Percentiles rank a stretch among this genome's conserved stretches.
Conservation (phyloP, 2,329 filamentous ascomycete species). For the Neurospora sp. region DNA sequence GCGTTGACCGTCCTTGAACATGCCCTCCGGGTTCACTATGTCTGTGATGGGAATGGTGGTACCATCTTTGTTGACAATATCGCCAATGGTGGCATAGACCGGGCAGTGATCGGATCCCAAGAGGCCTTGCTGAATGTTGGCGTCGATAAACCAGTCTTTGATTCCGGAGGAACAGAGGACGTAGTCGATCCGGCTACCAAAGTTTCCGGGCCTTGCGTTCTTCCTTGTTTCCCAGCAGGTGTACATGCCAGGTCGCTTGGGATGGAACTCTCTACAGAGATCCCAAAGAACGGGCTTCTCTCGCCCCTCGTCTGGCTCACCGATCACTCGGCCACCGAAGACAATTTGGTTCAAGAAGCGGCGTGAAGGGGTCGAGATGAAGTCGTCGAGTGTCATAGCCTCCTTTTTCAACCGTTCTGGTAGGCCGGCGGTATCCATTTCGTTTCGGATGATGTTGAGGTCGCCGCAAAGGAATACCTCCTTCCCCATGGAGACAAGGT, state of each 20-base stretch:
- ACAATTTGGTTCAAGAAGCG: conserved; percentile 82
- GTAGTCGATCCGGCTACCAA: conserved; percentile 88
- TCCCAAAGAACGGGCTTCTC: conserved; percentile 72
- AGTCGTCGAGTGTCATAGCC: conserved; percentile 58
- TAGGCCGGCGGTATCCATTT: conserved; percentile 68
- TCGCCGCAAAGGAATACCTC: conserved; percentile 80
- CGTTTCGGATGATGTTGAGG: conserved; percentile 61
- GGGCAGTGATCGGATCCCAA: conserved; percentile 97
- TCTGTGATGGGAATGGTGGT: conserved; percentile 51
- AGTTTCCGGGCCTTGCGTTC: conserved; percentile 93
- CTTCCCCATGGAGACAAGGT: conserved; percentile 71
- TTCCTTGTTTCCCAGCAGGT: conserved; percentile 95
- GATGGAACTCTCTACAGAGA: conserved; percentile 72
- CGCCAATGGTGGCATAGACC: conserved; percentile 67
- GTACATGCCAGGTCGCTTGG: conserved; percentile 78
- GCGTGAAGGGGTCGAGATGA: conserved; percentile 60
- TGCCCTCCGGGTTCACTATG: conserved; percentile 65
- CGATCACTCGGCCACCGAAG: conserved; percentile 58
- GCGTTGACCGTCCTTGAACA: conserved; percentile 59
- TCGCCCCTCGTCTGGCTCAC: conserved; percentile 57
- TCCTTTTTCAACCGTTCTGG: conserved; percentile 64
- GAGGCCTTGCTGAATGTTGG: conserved; percentile 86
- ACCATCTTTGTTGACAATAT: conserved; percentile 45
- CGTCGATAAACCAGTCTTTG: conserved; percentile 67
- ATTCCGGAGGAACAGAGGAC: conserved; percentile 74